Evolutionary conservation across 1,284 basidiomycete genomes (phyloP), one percentile per base, ranked within the genome.

Genomic region (Puccinia coronata): DNA sequence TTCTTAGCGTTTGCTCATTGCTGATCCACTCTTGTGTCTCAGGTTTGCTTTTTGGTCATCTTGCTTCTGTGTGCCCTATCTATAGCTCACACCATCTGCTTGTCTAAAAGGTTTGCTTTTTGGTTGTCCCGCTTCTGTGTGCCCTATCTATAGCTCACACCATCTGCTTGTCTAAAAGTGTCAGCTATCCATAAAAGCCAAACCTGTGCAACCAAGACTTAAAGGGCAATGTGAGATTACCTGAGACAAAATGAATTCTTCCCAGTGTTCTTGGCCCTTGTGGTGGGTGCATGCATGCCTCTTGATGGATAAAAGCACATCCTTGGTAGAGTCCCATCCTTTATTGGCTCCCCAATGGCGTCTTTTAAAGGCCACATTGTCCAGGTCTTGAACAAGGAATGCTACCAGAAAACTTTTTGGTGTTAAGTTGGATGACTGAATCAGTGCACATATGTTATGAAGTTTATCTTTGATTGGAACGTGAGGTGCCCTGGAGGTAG

Each of bases 161-260:
- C n/a, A n/a, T n/a, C n/a, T n/a, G n/a, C n/a, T n/a, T n/a, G n/a
- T n/a, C n/a, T n/a, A n/a, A n/a, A n/a, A n/a, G n/a, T n/a, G n/a
- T n/a, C n/a, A n/a, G n/a, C n/a, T n/a, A n/a, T n/a, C 12, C n/a
- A 53, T 12, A 53, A n/a, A 53, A n/a, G n/a, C 12, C 49, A 53
- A n/a, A n/a, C 14, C 12, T 53, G 49, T 12, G n/a, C n/a, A 12
- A 53, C 14, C n/a, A 53, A 53, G 49, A 53, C 49, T n/a, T 12
- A 53, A 14, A 12, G 49, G n/a, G 12, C 14, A 53, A 53, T n/a
- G n/a, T 12, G 49, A 31, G 20, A 57, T n/a, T 31, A 63, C 61
- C 61, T 63, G 61, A 3, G 36, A 39, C 41, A 63, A 41, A 2
- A 63, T 63, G 61, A 63, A 63, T 8, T 63, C 61, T 39, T 63